Conservation (phyloP, 805 yeast genomes). For the Candida coleopterorum region DNA sequence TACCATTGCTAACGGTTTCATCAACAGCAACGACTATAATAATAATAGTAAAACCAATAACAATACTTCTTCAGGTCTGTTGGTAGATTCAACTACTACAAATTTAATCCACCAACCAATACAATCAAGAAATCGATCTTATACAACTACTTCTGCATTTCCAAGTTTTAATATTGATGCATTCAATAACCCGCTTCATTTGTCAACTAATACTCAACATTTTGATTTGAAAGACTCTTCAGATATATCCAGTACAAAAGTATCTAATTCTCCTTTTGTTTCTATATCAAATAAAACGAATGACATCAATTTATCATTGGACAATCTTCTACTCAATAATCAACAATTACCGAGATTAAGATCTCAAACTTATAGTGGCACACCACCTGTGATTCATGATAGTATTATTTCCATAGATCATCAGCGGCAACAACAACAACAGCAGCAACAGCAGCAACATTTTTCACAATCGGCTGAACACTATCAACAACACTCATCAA, state of each 20-base stretch:
- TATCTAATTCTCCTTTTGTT: slow-evolving; percentile 22
- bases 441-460: slow-evolving; percentile 9
- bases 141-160: slow-evolving; percentile 43
- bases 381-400: slow-evolving; percentile 21
- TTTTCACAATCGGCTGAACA: slow-evolving; percentile 7
- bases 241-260: slow-evolving; percentile 6
- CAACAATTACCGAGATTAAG: slow-evolving; percentile 23
- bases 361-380: slow-evolving; percentile 40
- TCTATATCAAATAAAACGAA: slow-evolving; percentile 15
- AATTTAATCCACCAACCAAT: slow-evolving; percentile 1
- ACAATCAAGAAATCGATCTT: slow-evolving; percentile 41
- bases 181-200: slow-evolving; percentile 12
- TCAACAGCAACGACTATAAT: slow-evolving; percentile 7
- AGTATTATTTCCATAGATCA: slow-evolving; percentile 7
- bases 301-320: slow-evolving; percentile 27
- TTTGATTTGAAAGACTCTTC: neutral
- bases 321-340: slow-evolving; percentile 26
- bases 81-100: slow-evolving; percentile 1
- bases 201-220: slow-evolving; percentile 1
- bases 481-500: neutral
- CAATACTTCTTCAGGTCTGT: slow-evolving; percentile 6
- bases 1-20: no score
- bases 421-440: neutral
- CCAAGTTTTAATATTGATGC: slow-evolving; percentile 13
- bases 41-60: slow-evolving; percentile 4